Base-by-base conservation (phyloP, 225 moss, liverwort and hornwort genomes). In the Straminergon stramineum region DNA sequence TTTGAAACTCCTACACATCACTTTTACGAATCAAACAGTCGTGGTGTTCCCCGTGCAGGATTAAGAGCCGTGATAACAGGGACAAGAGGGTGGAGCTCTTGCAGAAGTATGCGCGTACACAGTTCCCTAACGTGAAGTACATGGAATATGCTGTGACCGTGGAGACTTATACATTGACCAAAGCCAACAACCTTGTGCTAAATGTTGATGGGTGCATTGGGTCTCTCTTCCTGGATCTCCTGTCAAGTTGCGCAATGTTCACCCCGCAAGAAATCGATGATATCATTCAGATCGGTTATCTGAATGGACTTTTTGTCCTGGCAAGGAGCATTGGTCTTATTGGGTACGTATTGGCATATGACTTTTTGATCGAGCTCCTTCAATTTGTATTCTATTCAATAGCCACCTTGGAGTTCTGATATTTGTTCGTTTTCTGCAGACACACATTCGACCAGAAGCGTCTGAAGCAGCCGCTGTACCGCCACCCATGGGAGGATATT, bases 131-230 rank as follows among this genome's bases (percentile, higher is more conserved):
- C 75, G 96, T 97, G 51, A 96, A 94, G 90, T 97, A 97, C 91
- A 96, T 97, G 97, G 97, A 96, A 85, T 97, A 97, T 61, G 97
- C 96, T 32, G 97, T 96, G 79, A 93, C 97, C 27, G 97, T 97
- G 82, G 97, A 97, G 92, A 91, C 93, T 17, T 97, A 96, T 90
- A 97, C 97, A 74, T 88, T 97, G 91, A 92, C 95, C 82, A 97
- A 97, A 90, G 96, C 93, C 37, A 96, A 61, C 90, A 97, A 97
- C 85, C 91, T 97, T 73, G 96, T 97, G 62, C 87, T 97, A 28
- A 97, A 97, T 85, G 97, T 97, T 52, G 97, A 97, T 90, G 97
- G 97, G 51, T 96, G 96, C 88, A 97, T 97, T 83, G 97, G 97
- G 14, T 89, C 97, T 30, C 96, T 97, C 22, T 97, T 97, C 90